A percentile compares a stretch with the other conserved stretches of the same genome.
Conservation (phyloP, 257 asterid species). For the Scutellaria baicalensis region DNA sequence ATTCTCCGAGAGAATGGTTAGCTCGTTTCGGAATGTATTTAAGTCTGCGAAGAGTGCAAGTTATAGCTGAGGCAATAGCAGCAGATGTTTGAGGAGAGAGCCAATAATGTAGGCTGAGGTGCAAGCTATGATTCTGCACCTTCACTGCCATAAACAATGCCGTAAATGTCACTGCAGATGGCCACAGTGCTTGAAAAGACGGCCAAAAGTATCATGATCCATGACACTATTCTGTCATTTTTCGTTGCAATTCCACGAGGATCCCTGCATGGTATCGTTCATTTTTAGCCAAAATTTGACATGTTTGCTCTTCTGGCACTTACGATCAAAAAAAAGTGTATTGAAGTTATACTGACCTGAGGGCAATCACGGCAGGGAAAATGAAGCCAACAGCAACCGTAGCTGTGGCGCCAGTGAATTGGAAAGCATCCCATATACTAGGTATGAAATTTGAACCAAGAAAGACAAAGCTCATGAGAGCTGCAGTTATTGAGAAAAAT, state of each 20-base stretch:
- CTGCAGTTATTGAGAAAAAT: constrained; percentile 50
- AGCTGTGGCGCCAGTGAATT: constrained; percentile 92
- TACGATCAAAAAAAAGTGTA: not conserved
- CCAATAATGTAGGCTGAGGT: not conserved
- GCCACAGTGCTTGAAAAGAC: constrained; percentile 81
- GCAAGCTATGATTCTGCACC: constrained; percentile 22
- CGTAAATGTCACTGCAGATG: constrained; percentile 77
- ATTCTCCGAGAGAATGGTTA: not conserved
- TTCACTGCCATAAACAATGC: constrained; percentile 34
- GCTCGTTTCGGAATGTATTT: not conserved
- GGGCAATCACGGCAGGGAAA: constrained; percentile 77
- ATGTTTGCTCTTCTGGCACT: not conserved
- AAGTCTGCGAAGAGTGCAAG: not conserved
- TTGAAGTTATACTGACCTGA: constrained; percentile 39
- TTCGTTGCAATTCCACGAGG: constrained; percentile 58
- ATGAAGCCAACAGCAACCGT: constrained; percentile 77
- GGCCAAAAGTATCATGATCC: constrained; percentile 72
- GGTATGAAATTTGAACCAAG: constrained; percentile 80
- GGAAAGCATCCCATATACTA: constrained; percentile 91
- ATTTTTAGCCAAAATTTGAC: too few species aligned
- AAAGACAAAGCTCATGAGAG: constrained; percentile 61
- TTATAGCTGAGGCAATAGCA: constrained; percentile 4
- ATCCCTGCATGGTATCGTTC: constrained; percentile 39
- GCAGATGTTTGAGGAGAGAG: not conserved
- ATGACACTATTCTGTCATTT: constrained; percentile 55